Base-by-base conservation (phyloP, 1,284 basidiomycete species). In the Trichosporon asahii region DNA sequence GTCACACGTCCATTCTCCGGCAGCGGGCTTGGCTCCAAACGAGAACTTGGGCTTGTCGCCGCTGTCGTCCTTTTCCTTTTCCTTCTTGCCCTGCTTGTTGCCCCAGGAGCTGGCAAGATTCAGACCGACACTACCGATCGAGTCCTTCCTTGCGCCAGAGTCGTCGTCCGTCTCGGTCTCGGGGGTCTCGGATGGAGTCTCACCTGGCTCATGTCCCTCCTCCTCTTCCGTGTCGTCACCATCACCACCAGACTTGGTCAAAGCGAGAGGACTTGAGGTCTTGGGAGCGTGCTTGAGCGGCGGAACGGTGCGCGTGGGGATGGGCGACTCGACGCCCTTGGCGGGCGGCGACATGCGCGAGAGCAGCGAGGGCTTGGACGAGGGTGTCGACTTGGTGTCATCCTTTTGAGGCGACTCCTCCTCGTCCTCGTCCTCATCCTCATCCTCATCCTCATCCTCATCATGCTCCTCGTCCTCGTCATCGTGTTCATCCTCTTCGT, bases 1-100 rank as follows among this genome's bases (percentile, higher is more conserved):
- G 2, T 79, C 78, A 72, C 88, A 89, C 8, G 73, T 84, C 88
- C 88, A 89, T 27, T 75, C 75, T 11, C 37, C 53, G 11, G 46
- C 15, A 7, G 64, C 35, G 7, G 35, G 21, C 29, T 61, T 68
- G 55, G 67, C 60, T 8, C 29, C 15, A 33, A 65, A 65, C 2
- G 44, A 31, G 25, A 49, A 44, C 25, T 65, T 65, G 40, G 64
- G 40, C 35, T 29, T 46, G 23, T 65, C 64, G 23, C 33, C 15
- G 23, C 33, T 9, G 66, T 29, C 37, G 31, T 53, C 18, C 21
- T 68, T 68, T 33, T 71, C 35, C 35, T 40, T 55, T 12, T 57
- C 46, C 64, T 68, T 68, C 44, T 71, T 68, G 25, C 63, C 49
- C 14, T 66, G 44, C 18, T 69, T 66, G 63, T 68, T 65, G 64